Evolutionary conservation across 2,329 filamentous ascomycete species (phyloP).

Genomic region (Curvularia sp.): DNA sequence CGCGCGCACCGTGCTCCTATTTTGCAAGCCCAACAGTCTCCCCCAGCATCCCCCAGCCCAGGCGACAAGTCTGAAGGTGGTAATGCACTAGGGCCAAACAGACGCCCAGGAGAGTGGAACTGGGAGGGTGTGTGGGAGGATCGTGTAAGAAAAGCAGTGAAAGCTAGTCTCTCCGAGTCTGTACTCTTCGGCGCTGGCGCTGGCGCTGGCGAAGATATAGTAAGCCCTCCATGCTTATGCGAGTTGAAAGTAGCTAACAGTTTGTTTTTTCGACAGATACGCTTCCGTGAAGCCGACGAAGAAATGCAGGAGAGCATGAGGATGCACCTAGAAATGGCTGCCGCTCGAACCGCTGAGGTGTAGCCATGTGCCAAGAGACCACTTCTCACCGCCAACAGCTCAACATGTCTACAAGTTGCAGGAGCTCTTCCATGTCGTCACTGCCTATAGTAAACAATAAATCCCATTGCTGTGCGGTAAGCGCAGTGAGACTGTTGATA

Average conservation of each 20-base stretch:
- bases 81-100: constrained; percentile 56
- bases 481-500: constrained; percentile 10
- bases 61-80: constrained; percentile 28
- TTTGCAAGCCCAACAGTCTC: constrained; percentile 34
- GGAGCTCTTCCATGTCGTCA: neutral
- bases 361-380: constrained; percentile 1
- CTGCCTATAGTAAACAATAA: neutral
- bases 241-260: neutral
- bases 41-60: constrained; percentile 37
- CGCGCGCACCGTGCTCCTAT: constrained; percentile 67
- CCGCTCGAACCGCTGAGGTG: constrained; percentile 26
- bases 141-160: constrained; percentile 79
- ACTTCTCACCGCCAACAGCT: neutral
- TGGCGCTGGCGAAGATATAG: constrained; percentile 72
- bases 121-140: constrained; percentile 98
- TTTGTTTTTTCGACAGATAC: constrained; percentile 42
- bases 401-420: neutral
- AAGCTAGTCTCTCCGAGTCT: constrained; percentile 77
- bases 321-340: constrained; percentile 33
- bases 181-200: constrained; percentile 77
- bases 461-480: neutral
- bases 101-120: constrained; percentile 86
- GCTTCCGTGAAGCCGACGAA: constrained; percentile 47
- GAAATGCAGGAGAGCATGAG: constrained; percentile 46
- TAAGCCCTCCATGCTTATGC: constrained; percentile 50